These are phyloP conservation scores for Fagopyrum esculentum DNA, from an alignment of 148 eudicot species.

Conservation along the genomic window DNA sequence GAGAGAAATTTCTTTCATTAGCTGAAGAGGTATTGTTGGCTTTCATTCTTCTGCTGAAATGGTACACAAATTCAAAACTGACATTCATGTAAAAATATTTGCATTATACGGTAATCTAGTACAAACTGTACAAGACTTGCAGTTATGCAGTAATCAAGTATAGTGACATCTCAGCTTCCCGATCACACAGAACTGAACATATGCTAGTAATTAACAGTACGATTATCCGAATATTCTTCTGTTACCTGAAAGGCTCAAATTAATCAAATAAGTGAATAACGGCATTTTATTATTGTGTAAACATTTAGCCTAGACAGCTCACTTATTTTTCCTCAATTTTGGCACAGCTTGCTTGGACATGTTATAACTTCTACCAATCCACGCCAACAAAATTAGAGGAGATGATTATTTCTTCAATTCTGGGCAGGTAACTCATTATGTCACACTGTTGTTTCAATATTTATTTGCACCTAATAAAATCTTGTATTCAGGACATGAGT, in stretches of 20 bases:
- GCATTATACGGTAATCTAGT: background rate
- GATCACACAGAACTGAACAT: background rate
- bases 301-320: background rate
- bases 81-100: background rate
- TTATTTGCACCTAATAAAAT: background rate
- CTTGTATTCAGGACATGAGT: constrained; percentile 63
- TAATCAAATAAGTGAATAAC: background rate
- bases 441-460: background rate
- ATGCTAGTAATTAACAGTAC: background rate
- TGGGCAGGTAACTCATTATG: constrained; percentile 48
- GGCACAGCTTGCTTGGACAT: constrained; percentile 90
- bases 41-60: background rate
- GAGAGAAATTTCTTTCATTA: constrained; percentile 57
- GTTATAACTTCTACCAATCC: constrained; percentile 94
- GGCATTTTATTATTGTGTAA: constrained; percentile 3
- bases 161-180: background rate
- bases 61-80: background rate
- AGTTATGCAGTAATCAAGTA: background rate
- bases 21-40: constrained; percentile 78
- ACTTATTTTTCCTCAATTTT: background rate
- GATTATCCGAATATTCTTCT: background rate
- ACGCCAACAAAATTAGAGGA: constrained; percentile 96
- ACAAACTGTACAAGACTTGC: no score
- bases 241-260: background rate
- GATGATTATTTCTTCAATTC: constrained; percentile 81